phyloP scores from a whole-genome alignment of 495 filamentous ascomycete species.

The Hyaloscypha finlandica region DNA sequence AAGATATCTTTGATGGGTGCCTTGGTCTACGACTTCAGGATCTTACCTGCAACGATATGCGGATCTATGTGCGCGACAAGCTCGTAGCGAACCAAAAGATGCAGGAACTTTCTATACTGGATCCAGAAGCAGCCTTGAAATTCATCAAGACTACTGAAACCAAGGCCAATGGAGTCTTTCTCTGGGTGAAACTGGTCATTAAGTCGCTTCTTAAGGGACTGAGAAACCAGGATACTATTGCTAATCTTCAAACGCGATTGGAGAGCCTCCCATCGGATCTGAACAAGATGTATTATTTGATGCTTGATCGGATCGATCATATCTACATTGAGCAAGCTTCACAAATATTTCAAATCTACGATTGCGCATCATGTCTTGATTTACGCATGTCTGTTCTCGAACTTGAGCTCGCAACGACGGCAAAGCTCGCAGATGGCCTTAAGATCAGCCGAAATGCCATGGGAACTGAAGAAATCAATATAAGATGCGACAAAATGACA shows the following conservation, averaged over 20 bases:
- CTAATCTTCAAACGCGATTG: conserved; percentile 26
- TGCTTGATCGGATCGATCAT: conserved; percentile 1
- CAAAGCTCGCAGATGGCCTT: background rate
- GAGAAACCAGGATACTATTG: conserved; percentile 28
- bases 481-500: background rate
- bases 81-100: background rate
- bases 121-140: background rate
- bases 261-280: conserved; percentile 30
- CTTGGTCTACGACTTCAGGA: conserved; percentile 12
- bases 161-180: conserved; percentile 43
- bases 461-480: too few species aligned
- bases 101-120: background rate
- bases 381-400: background rate
- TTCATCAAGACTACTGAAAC: conserved; percentile 34
- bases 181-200: too few species aligned
- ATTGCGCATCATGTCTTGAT: background rate
- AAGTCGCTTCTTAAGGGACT: conserved; percentile 28
- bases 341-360: conserved; percentile 1
- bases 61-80: background rate
- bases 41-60: conserved; percentile 16
- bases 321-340: conserved; percentile 12
- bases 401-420: background rate
- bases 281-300: conserved; percentile 26
- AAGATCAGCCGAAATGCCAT: too few species aligned
- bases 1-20: conserved; percentile 20